A percentile compares a stretch with the other conserved stretches of the same genome.
These are phyloP conservation scores for Hypoxylon sp. DNA, from an alignment of 2,329 filamentous ascomycete species.

Conservation along the genomic window DNA sequence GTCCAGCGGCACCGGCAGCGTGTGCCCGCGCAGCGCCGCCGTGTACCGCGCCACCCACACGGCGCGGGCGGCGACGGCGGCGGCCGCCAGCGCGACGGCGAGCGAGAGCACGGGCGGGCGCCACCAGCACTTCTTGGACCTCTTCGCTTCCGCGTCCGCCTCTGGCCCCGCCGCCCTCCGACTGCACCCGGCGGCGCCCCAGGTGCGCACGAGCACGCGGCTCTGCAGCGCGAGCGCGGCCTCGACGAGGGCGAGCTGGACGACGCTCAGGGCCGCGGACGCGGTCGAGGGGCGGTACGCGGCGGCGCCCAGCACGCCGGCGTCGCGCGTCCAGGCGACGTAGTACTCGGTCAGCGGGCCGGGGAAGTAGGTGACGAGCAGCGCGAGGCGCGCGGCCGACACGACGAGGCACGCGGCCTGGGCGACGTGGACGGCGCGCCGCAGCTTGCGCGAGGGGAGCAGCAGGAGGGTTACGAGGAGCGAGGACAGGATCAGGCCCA, in stretches of 20 bases:
- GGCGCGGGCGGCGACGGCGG: slow-evolving; percentile 33
- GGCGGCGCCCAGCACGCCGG: slow-evolving; percentile 52
- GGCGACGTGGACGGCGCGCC: slow-evolving; percentile 69
- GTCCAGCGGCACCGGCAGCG: slow-evolving; percentile 37
- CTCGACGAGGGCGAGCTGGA: slow-evolving; percentile 56
- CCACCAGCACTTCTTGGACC: slow-evolving; percentile 25
- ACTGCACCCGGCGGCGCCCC: slow-evolving; percentile 43
- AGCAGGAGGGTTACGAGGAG: slow-evolving; percentile 71
- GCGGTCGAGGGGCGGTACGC: slow-evolving; percentile 51
- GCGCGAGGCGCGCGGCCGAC: slow-evolving; percentile 65
- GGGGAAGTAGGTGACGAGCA: slow-evolving; percentile 67
- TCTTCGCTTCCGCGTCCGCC: not conserved
- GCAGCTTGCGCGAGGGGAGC: slow-evolving; percentile 71
- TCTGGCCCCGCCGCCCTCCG: slow-evolving; percentile 40
- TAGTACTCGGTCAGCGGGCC: slow-evolving; percentile 70
- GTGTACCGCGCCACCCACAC: slow-evolving; percentile 37
- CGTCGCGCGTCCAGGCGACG: slow-evolving; percentile 63
- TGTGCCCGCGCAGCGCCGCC: slow-evolving; percentile 16
- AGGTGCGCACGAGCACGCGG: slow-evolving; percentile 60
- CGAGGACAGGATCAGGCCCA: slow-evolving; percentile 72
- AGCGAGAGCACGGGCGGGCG: slow-evolving; percentile 15
- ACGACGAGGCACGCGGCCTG: slow-evolving; percentile 68
- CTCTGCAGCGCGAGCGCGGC: slow-evolving; percentile 60
- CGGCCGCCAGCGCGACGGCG: slow-evolving; percentile 28
- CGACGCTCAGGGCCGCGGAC: slow-evolving; percentile 52